These are phyloP conservation scores for Lodderomyces metapsilosis DNA, from an alignment of 1,139 yeast genomes.

Conservation along the genomic window DNA sequence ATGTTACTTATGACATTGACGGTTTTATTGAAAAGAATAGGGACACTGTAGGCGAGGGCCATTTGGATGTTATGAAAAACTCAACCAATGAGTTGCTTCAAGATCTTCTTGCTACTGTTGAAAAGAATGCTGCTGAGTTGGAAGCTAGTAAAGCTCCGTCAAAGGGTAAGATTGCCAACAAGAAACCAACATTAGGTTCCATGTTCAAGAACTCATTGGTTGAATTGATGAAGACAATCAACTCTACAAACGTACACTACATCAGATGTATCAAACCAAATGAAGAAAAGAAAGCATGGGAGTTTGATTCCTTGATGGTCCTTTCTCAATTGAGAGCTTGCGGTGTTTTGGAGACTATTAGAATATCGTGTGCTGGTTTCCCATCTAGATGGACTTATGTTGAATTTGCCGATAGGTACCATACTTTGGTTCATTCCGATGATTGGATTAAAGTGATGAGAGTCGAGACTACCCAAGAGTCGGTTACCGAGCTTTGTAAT, in stretches of 20 bases:
- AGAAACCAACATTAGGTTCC: slow-evolving; percentile 92
- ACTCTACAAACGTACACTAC: slow-evolving; percentile 93
- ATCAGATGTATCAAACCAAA: slow-evolving; percentile 98
- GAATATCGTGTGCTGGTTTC: slow-evolving; percentile 97
- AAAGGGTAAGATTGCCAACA: slow-evolving; percentile 46
- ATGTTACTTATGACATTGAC: slow-evolving; percentile 87
- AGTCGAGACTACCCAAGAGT: slow-evolving; percentile 53
- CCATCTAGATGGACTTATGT: slow-evolving; percentile 96
- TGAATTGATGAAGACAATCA: slow-evolving; percentile 88
- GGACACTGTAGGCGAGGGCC: slow-evolving; percentile 96
- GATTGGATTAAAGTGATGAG: slow-evolving; percentile 66
- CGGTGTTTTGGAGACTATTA: slow-evolving; percentile 95
- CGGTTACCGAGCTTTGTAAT: slow-evolving; percentile 64
- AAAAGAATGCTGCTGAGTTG: slow-evolving; percentile 56
- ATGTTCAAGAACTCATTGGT: slow-evolving; percentile 90
- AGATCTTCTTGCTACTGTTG: slow-evolving; percentile 63
- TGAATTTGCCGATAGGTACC: slow-evolving; percentile 90
- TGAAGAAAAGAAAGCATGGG: slow-evolving; percentile 93
- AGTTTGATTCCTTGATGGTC: slow-evolving; percentile 93
- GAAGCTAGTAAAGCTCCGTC: slow-evolving; percentile 46
- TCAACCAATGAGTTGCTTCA: slow-evolving; percentile 65
- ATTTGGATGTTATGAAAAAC: slow-evolving; percentile 75
- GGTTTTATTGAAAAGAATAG: slow-evolving; percentile 97
- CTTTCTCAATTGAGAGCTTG: slow-evolving; percentile 94
- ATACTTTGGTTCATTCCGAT: slow-evolving; percentile 70